These are phyloP conservation scores for Aspergillus leporis DNA, from an alignment of 495 filamentous ascomycete species.

Conservation along the genomic window DNA sequence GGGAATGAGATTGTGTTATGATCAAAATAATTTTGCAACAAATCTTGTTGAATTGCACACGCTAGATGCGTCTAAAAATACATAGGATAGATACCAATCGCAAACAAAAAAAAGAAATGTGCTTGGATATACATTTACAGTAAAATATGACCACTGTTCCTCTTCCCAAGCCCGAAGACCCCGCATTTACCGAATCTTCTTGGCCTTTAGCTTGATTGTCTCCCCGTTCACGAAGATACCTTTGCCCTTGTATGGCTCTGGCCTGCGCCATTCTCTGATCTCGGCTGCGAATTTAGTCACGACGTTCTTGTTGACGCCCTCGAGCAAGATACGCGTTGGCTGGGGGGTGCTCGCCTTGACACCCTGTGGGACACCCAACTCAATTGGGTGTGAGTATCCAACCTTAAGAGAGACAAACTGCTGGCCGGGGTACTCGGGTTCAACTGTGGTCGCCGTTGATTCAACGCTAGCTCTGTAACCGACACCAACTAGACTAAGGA, in stretches of 20 bases:
- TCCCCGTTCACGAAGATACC: slow-evolving; percentile 97
- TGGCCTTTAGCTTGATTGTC: slow-evolving; percentile 95
- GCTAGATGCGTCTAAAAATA: slow-evolving; percentile 44
- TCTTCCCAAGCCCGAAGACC: slow-evolving; percentile 20
- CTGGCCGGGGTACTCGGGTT: slow-evolving; percentile 73
- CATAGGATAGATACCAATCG: slow-evolving; percentile 29
- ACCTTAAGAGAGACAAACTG: slow-evolving; percentile 90
- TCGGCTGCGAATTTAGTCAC: slow-evolving; percentile 88
- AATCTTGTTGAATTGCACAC: slow-evolving; percentile 26
- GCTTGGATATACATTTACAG: slow-evolving; percentile 46
- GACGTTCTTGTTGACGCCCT: slow-evolving; percentile 80
- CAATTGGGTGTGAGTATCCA: slow-evolving; percentile 93
- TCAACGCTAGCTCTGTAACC: slow-evolving; percentile 92
- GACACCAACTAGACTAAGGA: slow-evolving; percentile 92
- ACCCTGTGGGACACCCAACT: slow-evolving; percentile 77
- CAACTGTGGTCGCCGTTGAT: slow-evolving; percentile 63
- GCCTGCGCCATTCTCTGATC: slow-evolving; percentile 83
- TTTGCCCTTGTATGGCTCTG: slow-evolving; percentile 99
- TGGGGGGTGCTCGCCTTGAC: slow-evolving; percentile 87
- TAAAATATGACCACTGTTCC: slow-evolving; percentile 25
- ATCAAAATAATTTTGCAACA: slow-evolving; percentile 13
- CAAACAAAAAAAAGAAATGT: slow-evolving; percentile 24
- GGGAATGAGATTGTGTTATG: slow-evolving; percentile 11
- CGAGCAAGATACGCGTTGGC: slow-evolving; percentile 89
- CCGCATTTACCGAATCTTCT: slow-evolving; percentile 86